A percentile compares a stretch with the other conserved stretches of the same genome.
Conservation (phyloP, 805 yeast genomes). For the Pichia deserticola region DNA sequence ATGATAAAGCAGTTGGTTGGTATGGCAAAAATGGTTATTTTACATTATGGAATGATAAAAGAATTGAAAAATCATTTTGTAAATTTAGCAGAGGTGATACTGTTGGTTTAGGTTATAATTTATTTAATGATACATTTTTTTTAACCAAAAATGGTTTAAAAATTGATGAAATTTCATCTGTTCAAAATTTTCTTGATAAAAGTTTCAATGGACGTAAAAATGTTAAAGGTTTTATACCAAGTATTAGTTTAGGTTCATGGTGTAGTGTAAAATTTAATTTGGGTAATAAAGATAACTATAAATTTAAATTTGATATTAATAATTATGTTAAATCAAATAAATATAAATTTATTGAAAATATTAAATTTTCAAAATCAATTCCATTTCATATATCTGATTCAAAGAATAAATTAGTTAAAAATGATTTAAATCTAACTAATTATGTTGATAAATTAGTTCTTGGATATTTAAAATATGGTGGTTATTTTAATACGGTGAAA, state of each 20-base stretch:
- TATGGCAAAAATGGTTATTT: slow-evolving; percentile 45
- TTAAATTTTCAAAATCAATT: slow-evolving; percentile 7
- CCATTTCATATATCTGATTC: slow-evolving; percentile 4
- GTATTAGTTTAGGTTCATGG: slow-evolving; percentile 38
- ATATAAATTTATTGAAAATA: slow-evolving; percentile 15
- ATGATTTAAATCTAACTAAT: slow-evolving; percentile 14
- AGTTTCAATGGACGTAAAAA: slow-evolving; percentile 5
- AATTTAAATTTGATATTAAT: slow-evolving; percentile 43
- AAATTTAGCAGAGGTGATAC: slow-evolving; percentile 51
- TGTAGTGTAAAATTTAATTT: slow-evolving; percentile 45
- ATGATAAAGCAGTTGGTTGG: slow-evolving; percentile 42
- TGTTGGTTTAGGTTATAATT: slow-evolving; percentile 82
- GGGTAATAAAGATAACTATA: slow-evolving; percentile 34
- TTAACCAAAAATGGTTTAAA: slow-evolving; percentile 75
- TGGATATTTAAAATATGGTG: slow-evolving; percentile 52
- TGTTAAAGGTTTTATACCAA: slow-evolving; percentile 28
- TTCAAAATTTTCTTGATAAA: slow-evolving; percentile 5
- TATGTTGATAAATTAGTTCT: slow-evolving; percentile 20
- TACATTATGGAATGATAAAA: slow-evolving; percentile 30
- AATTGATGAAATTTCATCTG: slow-evolving; percentile 39
- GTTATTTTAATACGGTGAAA: slow-evolving; percentile 46
- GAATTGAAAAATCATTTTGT: slow-evolving; percentile 33
- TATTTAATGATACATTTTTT: slow-evolving; percentile 53
- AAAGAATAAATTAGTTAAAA: slow-evolving; percentile 8
- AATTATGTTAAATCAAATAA: slow-evolving; percentile 38